Percentiles rank a stretch among this genome's conserved stretches.
phyloP scores from a whole-genome alignment of 1,284 basidiomycete species.

The Microbotryum saponariae region DNA sequence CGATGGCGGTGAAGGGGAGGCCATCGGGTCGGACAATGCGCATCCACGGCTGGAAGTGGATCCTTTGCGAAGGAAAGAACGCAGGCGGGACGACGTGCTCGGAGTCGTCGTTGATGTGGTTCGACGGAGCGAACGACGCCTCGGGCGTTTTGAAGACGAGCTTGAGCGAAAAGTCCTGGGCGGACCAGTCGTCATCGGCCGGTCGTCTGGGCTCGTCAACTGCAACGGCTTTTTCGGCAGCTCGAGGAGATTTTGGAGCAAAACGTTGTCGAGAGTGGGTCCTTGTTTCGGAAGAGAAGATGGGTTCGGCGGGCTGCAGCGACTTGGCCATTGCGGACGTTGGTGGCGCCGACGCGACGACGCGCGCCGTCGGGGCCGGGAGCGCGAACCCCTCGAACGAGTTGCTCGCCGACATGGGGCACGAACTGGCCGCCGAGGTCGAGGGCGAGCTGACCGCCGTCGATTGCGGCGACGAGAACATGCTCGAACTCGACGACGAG shows the following conservation, averaged over 20 bases:
- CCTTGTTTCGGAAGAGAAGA: slow-evolving; percentile 12
- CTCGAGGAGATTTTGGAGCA: background rate
- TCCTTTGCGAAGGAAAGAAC: slow-evolving; percentile 38
- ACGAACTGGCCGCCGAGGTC: no score
- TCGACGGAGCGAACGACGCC: background rate
- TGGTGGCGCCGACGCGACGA: slow-evolving; percentile 2
- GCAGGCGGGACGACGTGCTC: slow-evolving; percentile 34
- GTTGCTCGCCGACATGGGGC: no score
- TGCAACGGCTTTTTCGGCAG: background rate
- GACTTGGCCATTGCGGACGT: background rate
- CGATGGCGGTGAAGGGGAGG: slow-evolving; percentile 31
- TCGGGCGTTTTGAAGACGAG: slow-evolving; percentile 23
- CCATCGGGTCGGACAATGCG: slow-evolving; percentile 30
- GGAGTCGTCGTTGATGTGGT: slow-evolving; percentile 1
- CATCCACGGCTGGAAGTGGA: slow-evolving; percentile 37
- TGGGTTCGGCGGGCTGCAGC: slow-evolving; percentile 1
- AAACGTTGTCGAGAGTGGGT: background rate
- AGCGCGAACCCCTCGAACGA: slow-evolving; percentile 20
- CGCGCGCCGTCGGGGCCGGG: slow-evolving; percentile 1
- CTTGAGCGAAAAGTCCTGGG: slow-evolving; percentile 29
- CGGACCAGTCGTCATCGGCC: slow-evolving; percentile 20
- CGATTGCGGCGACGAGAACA: no score
- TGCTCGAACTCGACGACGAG: no score
- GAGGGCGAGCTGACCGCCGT: no score
- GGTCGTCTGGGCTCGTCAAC: background rate